These are phyloP conservation scores for Alternaria conjuncta DNA, from an alignment of 2,329 filamentous ascomycete species.

Conservation along the genomic window DNA sequence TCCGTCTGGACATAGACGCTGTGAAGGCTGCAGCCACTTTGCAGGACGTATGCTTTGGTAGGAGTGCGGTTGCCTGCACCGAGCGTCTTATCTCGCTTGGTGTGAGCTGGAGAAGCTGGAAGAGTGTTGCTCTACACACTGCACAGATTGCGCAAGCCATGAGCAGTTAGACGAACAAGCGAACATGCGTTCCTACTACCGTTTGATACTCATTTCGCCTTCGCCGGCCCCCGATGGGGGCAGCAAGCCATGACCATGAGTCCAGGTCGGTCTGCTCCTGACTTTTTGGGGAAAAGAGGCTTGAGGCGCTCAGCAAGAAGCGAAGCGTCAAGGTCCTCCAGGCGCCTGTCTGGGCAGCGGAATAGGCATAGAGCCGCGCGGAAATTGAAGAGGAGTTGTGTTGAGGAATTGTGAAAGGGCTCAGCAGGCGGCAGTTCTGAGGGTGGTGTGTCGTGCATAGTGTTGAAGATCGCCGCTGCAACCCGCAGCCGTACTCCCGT, in stretches of 20 bases:
- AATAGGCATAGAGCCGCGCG: constrained; percentile 19
- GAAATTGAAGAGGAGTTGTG: constrained; percentile 24
- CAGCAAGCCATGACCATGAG: constrained; percentile 12
- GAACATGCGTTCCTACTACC: constrained; percentile 37
- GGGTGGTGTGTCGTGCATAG: constrained; percentile 11
- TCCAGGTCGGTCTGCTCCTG: constrained; percentile 29
- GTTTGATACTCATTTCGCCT: constrained; percentile 35
- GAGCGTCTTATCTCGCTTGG: constrained; percentile 40
- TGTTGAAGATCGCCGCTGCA: constrained; percentile 23
- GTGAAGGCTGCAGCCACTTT: constrained; percentile 16
- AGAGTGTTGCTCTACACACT: constrained; percentile 4
- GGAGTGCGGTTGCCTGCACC: constrained; percentile 11
- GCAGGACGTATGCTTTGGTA: constrained; percentile 26
- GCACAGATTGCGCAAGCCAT: constrained; percentile 26
- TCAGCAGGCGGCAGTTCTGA: constrained; percentile 25
- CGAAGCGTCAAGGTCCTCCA: constrained; percentile 23
- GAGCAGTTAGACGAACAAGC: constrained; percentile 15
- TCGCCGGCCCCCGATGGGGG: constrained; percentile 21
- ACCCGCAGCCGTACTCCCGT: constrained; percentile 17
- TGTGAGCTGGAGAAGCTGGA: constrained; percentile 4
- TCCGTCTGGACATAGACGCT: constrained; percentile 4
- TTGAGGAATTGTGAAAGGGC: constrained; percentile 24
- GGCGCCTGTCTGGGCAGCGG: constrained; percentile 9
- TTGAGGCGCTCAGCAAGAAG: constrained; percentile 30
- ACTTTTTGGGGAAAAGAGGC: constrained; percentile 28